phyloP scores from a whole-genome alignment of 495 filamentous ascomycete species.

The Podospora tetraspora region DNA sequence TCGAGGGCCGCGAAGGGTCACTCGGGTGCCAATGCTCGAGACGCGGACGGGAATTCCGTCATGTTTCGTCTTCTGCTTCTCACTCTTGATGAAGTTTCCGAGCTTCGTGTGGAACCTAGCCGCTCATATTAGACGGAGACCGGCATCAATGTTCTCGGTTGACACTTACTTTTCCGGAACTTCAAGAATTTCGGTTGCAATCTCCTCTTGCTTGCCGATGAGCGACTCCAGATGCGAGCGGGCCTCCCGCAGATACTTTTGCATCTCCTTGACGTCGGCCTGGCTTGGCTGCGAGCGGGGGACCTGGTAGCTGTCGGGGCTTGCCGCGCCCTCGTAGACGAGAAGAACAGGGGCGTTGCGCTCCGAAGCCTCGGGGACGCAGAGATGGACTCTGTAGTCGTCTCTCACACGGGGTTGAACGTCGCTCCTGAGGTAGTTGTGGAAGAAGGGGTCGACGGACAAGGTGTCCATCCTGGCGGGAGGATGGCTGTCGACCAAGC shows the following conservation, averaged over 20 bases:
- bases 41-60: constrained; percentile 70
- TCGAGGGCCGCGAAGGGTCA: constrained; percentile 72
- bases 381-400: constrained; percentile 72
- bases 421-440: constrained; percentile 65
- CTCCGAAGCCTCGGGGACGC: constrained; percentile 61
- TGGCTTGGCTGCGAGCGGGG: constrained; percentile 50
- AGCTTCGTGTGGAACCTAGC: constrained; percentile 63
- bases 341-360: constrained; percentile 64
- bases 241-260: constrained; percentile 66
- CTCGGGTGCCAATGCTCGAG: constrained; percentile 46
- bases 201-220: constrained; percentile 65
- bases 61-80: constrained; percentile 60
- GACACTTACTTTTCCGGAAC: constrained; percentile 63
- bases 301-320: constrained; percentile 57
- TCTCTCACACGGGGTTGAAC: constrained; percentile 57
- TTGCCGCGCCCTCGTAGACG: constrained; percentile 70
- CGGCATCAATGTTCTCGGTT: background rate
- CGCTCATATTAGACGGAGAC: constrained; percentile 8
- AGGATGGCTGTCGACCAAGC: constrained; percentile 71
- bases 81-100: constrained; percentile 66
- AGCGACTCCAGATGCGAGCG: constrained; percentile 62
- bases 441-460: constrained; percentile 79
- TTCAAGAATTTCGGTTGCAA: constrained; percentile 59
- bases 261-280: constrained; percentile 27
- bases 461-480: constrained; percentile 67